Evolutionary conservation across 2,329 filamentous ascomycete genomes (phyloP), one percentile per base, ranked within the genome.

Genomic region (Arthrobotrys conoides): DNA sequence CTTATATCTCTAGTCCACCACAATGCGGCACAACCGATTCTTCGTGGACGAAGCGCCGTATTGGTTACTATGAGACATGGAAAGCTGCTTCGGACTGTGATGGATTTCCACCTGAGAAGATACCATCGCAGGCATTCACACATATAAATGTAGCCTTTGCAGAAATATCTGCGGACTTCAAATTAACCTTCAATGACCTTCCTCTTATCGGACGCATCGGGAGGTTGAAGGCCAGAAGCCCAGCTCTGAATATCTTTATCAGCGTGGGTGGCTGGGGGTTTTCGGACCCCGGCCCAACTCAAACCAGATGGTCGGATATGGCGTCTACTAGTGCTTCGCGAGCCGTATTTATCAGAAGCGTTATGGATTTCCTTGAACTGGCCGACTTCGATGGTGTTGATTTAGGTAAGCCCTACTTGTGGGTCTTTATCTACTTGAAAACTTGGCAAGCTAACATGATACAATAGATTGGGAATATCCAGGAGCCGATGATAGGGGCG

Each of bases 321-420:
- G 82, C 36, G 36, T 38, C 82, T 0, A 81, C 71, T 16, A 81
- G 79, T 0, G 30, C 81, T 1, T 84, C 83, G n/a, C 82, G 83
- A 8, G 49, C 73, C 0, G 77, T 71, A 0, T 88, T 88, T 78
- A 83, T 85, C 65, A 70, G 80, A 10, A 53, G 49, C 14, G 49
- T 53, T 16, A 53, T 53, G 49, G 49, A 53, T 12, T 53, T 53
- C 24, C 49, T 53, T 27, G 49, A 53, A 0, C 83, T 81, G 2
- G 87, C 86, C 77, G 82, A 82, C 0, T 87, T 87, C 64, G 84
- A 86, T 68, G 86, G 86, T 0, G 82, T 86, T 1, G 86, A 88
- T 64, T 80, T 88, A 30, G 49, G 49, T 53, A 53, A 9, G 6
- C 20, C n/a, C n/a, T n/a, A n/a, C n/a, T n/a, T n/a, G n/a, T n/a